Evolutionary conservation across 805 yeast genomes (phyloP), one percentile per base, ranked within the genome.

Genomic region (Diddensiella santjacobensis): DNA sequence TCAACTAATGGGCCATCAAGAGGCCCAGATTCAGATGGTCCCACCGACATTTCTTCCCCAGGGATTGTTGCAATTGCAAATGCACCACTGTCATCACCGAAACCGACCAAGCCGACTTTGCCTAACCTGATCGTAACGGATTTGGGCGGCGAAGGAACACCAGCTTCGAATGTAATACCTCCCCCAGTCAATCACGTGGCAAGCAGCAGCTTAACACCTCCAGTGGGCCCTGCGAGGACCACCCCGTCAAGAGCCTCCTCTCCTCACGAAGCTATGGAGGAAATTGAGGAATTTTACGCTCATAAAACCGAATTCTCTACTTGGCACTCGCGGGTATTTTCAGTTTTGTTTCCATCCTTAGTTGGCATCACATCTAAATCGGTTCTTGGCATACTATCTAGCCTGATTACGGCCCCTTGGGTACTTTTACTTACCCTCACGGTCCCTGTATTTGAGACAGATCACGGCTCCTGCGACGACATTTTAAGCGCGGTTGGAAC

Each of bases 381-480:
- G 2, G 42, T 52, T 42, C 33, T 51, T 17, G 56, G 57, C 22
- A 55, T 56, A 17, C 13, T 64, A n/a, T 40, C 60, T 18, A 56
- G 63, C 22, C 30, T 65, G 1, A 6, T 65, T 3, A 55, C 67
- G 20, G 61, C 61, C 10, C 69, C 69, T 2, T 54, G 60, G 8
- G 60, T 69, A 3, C 31, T 68, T 5, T 44, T 63, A 4, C 55
- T 68, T 35, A 59, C 67, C 1, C 37, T 57, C 3, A 59, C 66
- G 4, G 52, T 66, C 13, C 72, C 72, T 2, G 66, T 65, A 2
- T 50, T 50, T 19, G 66, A 61, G 19, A 49, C 54, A 2, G 51
- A 51, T 19, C 52, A 44, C 2, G 23, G 13, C 15, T 11, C 10
- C 8, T 13, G 8, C 8, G 31, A 26, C 13, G 31, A 26, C 8